phyloP scores from a whole-genome alignment of 1,284 basidiomycete genomes.

The Marasmius tenuissimus region DNA sequence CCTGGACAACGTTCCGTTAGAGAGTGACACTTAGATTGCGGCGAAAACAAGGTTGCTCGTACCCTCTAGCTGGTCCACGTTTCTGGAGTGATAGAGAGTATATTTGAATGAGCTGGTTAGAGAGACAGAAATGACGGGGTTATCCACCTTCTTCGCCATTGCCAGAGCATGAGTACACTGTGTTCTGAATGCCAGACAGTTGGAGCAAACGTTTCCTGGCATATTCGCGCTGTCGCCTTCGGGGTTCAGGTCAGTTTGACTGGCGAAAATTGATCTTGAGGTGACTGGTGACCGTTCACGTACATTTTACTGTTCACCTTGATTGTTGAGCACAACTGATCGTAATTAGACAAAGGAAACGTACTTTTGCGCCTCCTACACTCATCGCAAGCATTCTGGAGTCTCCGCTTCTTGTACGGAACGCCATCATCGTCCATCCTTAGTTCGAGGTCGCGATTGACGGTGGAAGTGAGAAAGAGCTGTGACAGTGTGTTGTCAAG shows the following conservation, averaged over 20 bases:
- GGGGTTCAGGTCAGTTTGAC: neutral
- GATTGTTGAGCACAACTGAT: neutral
- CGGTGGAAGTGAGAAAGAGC: too few relatives aligned
- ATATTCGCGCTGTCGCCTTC: constrained; percentile 9
- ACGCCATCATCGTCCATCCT: neutral
- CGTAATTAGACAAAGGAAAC: neutral
- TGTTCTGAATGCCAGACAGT: constrained; percentile 7
- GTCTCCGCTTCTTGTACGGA: neutral
- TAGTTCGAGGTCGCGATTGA: too few relatives aligned
- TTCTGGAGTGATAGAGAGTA: neutral
- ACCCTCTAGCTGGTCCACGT: constrained; percentile 10
- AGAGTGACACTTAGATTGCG: neutral
- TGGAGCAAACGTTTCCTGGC: constrained; percentile 6
- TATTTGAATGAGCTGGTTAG: too few relatives aligned
- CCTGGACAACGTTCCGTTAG: neutral
- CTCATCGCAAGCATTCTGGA: constrained; percentile 11
- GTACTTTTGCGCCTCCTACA: constrained; percentile 8
- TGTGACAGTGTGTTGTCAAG: too few relatives aligned
- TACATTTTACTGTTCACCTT: constrained; percentile 8
- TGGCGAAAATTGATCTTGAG: neutral
- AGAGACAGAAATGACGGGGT: neutral
- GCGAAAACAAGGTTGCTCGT: neutral
- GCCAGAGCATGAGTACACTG: constrained; percentile 8
- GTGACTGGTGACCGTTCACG: neutral
- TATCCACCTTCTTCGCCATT: constrained; percentile 8